phyloP scores from a whole-genome alignment of 305 asterid species.

The Striga hermonthica region DNA sequence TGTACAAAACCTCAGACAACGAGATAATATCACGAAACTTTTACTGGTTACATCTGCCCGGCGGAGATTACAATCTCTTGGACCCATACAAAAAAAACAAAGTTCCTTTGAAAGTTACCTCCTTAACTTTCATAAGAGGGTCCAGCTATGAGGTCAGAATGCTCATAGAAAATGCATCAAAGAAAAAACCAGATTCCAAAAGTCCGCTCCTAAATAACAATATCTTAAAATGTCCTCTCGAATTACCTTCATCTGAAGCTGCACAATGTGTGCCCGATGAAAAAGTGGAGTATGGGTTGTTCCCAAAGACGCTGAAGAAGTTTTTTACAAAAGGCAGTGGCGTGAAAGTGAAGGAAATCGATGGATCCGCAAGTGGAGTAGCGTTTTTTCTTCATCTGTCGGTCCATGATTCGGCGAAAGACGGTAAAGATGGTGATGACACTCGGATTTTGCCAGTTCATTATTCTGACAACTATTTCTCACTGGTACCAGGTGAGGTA shows the following conservation, averaged over 20 bases:
- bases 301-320: slow-evolving; percentile 41
- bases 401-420: slow-evolving; percentile 55
- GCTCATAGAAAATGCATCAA: slow-evolving; percentile 61
- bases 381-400: slow-evolving; percentile 84
- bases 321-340: slow-evolving; percentile 33
- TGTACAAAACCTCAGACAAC: slow-evolving; percentile 50
- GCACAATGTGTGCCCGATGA: no score
- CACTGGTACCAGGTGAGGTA: slow-evolving; percentile 86
- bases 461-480: slow-evolving; percentile 90
- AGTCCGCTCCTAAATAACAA: slow-evolving; percentile 37
- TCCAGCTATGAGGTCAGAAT: slow-evolving; percentile 60
- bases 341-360: slow-evolving; percentile 42
- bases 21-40: slow-evolving; percentile 76
- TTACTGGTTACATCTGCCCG: slow-evolving; percentile 79
- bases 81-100: slow-evolving; percentile 60
- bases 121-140: slow-evolving; percentile 52
- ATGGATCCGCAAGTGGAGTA: slow-evolving; percentile 61
- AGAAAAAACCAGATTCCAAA: slow-evolving; percentile 43
- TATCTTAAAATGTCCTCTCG: slow-evolving; percentile 21
- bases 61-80: slow-evolving; percentile 74
- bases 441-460: slow-evolving; percentile 86
- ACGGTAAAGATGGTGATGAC: slow-evolving; percentile 45
- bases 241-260: no score
- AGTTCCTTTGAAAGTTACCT: slow-evolving; percentile 58
- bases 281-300: slow-evolving; percentile 35